Base-by-base conservation (phyloP, 1,284 basidiomycete species). In the Cryptococcus sp. region DNA sequence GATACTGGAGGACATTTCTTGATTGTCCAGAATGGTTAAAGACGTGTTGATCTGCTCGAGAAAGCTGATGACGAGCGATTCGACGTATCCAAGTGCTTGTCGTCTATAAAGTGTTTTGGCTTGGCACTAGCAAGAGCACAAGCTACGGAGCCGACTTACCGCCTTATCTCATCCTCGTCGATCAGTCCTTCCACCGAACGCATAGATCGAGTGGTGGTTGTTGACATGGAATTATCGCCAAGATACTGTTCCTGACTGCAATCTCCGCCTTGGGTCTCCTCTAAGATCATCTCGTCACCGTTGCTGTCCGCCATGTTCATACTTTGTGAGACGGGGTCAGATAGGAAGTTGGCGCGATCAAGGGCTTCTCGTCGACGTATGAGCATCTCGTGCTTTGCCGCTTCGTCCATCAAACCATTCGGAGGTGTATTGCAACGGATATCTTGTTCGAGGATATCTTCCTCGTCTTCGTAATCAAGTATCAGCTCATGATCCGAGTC, bases 81-180 rank as follows among this genome's bases (percentile, higher is more conserved):
- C 66, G 41, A 68, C 61, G 50, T 61, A 68, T 16, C n/a, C 22
- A 16, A 65, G 38, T 11, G 63, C 61, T 51, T 56, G 55, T 17
- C 15, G 38, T 20, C 65, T 66, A 47, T 16, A 20, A 43, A 19
- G 19, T 7, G 23, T 29, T 29, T 52, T 39, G 13, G n/a, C 20
- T 20, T 52, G 22, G 34, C 4, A 37, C 19, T 7, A 11, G 16
- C 15, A 15, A 15, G 34, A 19, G 46, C n/a, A n/a, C n/a, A n/a
- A n/a, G n/a, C 46, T 5, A 5, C 15, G 47, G 16, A 22, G 15
- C 19, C 29, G 29, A 46, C 44, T 46, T 25, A 46, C 52, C 26
- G 6, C 38, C 22, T 25, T n/a, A 34, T 20, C 34, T 46, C 52
- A 50, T 50, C 49, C 7, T 19, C 29, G 13, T 34, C 29, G 29